Base-by-base conservation (phyloP, 768 basidiomycete species). In the Ramaria sp. region DNA sequence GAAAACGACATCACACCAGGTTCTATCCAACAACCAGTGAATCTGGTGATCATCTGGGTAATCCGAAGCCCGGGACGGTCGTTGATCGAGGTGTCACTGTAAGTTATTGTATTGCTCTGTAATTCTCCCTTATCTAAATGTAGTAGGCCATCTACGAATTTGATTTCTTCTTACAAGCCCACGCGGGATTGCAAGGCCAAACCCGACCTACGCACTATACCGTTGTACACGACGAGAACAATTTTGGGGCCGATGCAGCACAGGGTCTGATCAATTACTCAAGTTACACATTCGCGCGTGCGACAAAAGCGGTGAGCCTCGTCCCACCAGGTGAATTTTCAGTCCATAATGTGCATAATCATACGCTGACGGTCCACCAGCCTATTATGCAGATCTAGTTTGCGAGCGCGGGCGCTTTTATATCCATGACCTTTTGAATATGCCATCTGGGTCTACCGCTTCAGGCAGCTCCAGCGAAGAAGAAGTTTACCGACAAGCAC, bases 261-360 rank as follows among this genome's bases (percentile, higher is more conserved):
- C 90, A 92, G 65, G 74, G 82, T 59, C 84, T 88, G 1, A 81
- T 86, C 0, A 78, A 91, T 64, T 73, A 80, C 54, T 69, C 75
- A 13, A 82, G 81, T 62, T 91, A 90, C 64, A 72, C 88, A 13
- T 93, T 88, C 62, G 88, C 85, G 0, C 79, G 90, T 4, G 88
- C 89, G 0, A 93, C 88, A 3, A 85, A 87, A 63, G 84, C 88
- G 0, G 91, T 93, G 31, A 88, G 86, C 64, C 72, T 91, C 22
- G 75, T 90, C 11, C 88, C 89, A 0, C 78, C 88, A 0, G 74
- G 55, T 57, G 38, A 24, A 45, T 31, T 11, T 34, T 37, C n/a
- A 37, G 13, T 10, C 3, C 24, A 19, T 2, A n/a, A 17, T 43
- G 42, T 3, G 15, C 22, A 22, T 51, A 27, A 17, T 17, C 1